phyloP scores from a whole-genome alignment of 2,329 filamentous ascomycete genomes.

The Chaetomiaceae sp. region DNA sequence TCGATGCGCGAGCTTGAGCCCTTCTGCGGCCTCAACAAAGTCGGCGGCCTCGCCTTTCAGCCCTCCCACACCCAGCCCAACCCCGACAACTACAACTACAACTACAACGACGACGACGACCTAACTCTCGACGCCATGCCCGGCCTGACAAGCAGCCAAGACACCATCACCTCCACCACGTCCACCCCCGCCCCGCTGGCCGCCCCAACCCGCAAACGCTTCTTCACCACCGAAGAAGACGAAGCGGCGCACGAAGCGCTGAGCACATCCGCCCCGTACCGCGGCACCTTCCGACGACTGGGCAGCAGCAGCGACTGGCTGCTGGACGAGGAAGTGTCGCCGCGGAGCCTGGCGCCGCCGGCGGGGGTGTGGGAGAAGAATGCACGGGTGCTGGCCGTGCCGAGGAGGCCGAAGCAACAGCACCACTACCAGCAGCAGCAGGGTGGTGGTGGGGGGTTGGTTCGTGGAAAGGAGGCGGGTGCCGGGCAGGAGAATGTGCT shows the following conservation, averaged over 20 bases:
- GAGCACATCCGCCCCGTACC: conserved; percentile 19
- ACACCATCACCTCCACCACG: conserved; percentile 40
- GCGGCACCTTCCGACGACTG: conserved; percentile 21
- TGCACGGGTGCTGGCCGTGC: conserved; percentile 45
- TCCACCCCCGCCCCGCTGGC: conserved; percentile 12
- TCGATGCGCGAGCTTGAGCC: conserved; percentile 62
- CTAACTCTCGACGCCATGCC: conserved; percentile 27
- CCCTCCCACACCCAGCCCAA: conserved; percentile 35
- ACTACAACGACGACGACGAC: background rate
- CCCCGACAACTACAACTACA: no score
- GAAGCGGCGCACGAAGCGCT: conserved; percentile 16
- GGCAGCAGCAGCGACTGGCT: conserved; percentile 21
- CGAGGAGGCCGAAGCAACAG: conserved; percentile 30
- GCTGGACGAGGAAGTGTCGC: conserved; percentile 38
- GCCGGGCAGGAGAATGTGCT: conserved; percentile 45
- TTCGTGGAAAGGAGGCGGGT: conserved; percentile 21
- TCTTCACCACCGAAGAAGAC: conserved; percentile 42
- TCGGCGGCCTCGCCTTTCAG: conserved; percentile 64
- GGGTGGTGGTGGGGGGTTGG: conserved; percentile 19
- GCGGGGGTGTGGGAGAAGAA: conserved; percentile 29
- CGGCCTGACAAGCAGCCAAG: conserved; percentile 50
- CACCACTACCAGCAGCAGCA: no score
- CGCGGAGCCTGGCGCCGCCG: conserved; percentile 36
- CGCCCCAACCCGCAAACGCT: conserved; percentile 41
- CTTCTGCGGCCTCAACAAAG: conserved; percentile 75